Evolutionary conservation across 768 basidiomycete genomes (phyloP), one percentile per base, ranked within the genome.

Genomic region (Rhizopogon vesiculosus): DNA sequence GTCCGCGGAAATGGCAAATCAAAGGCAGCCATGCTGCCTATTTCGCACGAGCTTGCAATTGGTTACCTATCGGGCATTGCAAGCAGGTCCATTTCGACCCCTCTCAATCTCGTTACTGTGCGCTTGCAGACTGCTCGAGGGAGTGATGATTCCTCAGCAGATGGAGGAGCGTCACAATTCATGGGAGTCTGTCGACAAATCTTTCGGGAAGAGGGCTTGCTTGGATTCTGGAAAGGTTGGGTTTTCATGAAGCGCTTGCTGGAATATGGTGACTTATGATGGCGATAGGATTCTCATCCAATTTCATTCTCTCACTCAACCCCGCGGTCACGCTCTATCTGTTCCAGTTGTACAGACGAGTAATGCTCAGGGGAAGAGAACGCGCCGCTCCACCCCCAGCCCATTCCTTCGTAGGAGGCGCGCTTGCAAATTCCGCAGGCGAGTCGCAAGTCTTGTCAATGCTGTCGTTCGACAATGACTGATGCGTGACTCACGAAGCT

Each of bases 61-160:
- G 84, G 84, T 12, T 84, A 81, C 59, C 45, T 82, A 5, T 79
- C 84, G 0, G 83, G 84, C 22, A 74, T 85, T 12, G 74, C 77
- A 1, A 82, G 81, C 42, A 76, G 82, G 22, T 78, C 77, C 0
- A 66, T 83, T 13, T 78, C 82, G 0, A 80, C 78, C 6, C 85
- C 84, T 0, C 69, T 86, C 13, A 80, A 76, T 55, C 76, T 84
- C 42, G 69, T 85, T 42, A 82, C 84, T 2, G 74, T 84, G 1
- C 74, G 75, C 28, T 72, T 83, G 18, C 84, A 85, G 61, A 78
- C 72, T 0, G 74, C 73, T 45, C 63, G 70, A 1, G 70, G 71
- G 18, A 69, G 69, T 5, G 66, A 70, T 5, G 72, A 74, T 10
- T 69, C 69, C 25, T 63, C 33, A 10, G 7, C 33, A 49, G 33